These are phyloP conservation scores for Globisporangium parvum DNA, from an alignment of 352 stramenopile genomes.

Conservation along the genomic window DNA sequence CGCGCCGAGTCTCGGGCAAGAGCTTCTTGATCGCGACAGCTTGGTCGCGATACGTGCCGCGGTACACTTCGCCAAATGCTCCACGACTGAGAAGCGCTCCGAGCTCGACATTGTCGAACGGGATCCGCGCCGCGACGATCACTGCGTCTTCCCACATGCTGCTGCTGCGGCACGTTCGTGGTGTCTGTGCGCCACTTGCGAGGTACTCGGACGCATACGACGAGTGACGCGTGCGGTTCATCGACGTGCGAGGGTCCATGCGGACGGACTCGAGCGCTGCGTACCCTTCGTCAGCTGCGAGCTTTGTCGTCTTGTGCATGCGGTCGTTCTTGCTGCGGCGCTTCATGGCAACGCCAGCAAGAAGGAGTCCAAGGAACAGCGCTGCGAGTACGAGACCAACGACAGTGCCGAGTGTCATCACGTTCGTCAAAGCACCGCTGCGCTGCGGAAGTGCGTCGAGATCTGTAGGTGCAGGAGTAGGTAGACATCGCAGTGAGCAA, in stretches of 20 bases:
- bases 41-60: conserved; percentile 26
- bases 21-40: conserved; percentile 34
- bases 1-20: conserved; percentile 32
- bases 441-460: too few species aligned
- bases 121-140: conserved; percentile 31
- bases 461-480: too few species aligned
- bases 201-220: conserved; percentile 5
- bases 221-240: conserved; percentile 7
- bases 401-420: conserved; percentile 7
- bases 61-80: conserved; percentile 33
- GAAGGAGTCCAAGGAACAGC: conserved; percentile 7
- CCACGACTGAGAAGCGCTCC: conserved; percentile 26
- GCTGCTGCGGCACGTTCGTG: background rate
- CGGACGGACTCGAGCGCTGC: conserved; percentile 4
- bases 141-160: conserved; percentile 31
- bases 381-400: conserved; percentile 8
- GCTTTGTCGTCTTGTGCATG: conserved; percentile 1
- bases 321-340: conserved; percentile 4
- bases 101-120: conserved; percentile 30
- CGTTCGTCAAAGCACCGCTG: too few species aligned
- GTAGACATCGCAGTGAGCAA: background rate
- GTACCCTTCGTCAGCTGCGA: conserved; percentile 2
- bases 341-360: conserved; percentile 8
- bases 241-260: background rate
- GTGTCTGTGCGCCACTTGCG: background rate